These are phyloP conservation scores for Podila minutissima DNA, from an alignment of 192 early-diverging fungal genomes.

Conservation along the genomic window DNA sequence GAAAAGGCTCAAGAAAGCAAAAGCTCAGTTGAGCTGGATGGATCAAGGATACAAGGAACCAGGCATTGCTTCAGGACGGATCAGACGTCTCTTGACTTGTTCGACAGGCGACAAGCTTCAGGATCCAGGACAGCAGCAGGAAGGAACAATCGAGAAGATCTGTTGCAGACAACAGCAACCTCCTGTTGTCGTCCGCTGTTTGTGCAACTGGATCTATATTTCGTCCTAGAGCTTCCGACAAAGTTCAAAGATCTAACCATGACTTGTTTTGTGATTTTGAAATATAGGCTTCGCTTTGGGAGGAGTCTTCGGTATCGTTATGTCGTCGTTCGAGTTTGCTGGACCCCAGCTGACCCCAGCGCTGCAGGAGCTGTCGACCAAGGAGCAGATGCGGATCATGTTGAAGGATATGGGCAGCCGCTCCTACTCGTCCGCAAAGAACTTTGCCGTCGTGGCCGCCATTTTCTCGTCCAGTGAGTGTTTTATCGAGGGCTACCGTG, in stretches of 20 bases:
- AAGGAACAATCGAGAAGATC: no score
- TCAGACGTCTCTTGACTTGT: no score
- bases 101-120: no score
- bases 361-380: slow-evolving; percentile 74
- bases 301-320: slow-evolving; percentile 90
- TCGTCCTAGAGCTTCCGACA: no score
- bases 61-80: no score
- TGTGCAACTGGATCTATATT: no score
- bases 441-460: slow-evolving; percentile 92
- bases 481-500: slow-evolving; percentile 94
- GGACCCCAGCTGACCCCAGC: slow-evolving; percentile 75
- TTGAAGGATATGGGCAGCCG: slow-evolving; percentile 89
- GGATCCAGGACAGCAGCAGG: no score
- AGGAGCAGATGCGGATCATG: slow-evolving; percentile 86
- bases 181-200: no score
- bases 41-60: no score
- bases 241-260: background rate
- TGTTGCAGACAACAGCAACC: no score
- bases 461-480: slow-evolving; percentile 95
- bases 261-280: background rate
- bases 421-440: slow-evolving; percentile 87
- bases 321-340: slow-evolving; percentile 90
- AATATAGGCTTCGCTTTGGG: slow-evolving; percentile 86
- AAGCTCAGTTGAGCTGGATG: no score
- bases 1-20: no score